A percentile compares a stretch with the other conserved stretches of the same genome.
phyloP scores from a whole-genome alignment of 371 early-diverging fungal species.

The Dinochytrium kinnereticum region DNA sequence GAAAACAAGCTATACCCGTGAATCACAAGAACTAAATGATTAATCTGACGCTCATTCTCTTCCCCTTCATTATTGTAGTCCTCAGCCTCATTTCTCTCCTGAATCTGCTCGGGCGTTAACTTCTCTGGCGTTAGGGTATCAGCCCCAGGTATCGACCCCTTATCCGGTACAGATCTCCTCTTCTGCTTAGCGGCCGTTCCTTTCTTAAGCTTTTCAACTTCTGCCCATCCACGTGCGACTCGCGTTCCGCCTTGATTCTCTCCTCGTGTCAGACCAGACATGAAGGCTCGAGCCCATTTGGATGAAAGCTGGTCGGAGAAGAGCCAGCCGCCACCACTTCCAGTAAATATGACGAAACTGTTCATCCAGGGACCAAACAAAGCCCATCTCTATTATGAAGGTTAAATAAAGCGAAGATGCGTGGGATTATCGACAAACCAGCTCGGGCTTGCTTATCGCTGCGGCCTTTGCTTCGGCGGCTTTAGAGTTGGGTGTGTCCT shows the following conservation, averaged over 20 bases:
- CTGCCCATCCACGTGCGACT: constrained; percentile 75
- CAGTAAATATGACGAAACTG: constrained; percentile 74
- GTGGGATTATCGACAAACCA: constrained; percentile 20
- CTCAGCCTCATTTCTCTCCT: constrained; percentile 50
- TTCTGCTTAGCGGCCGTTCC: constrained; percentile 33
- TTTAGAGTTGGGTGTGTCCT: not conserved
- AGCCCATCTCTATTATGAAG: constrained; percentile 59
- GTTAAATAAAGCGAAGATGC: not conserved
- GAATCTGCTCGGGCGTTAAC: constrained; percentile 8
- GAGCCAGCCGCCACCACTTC: constrained; percentile 66
- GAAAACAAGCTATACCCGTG: constrained; percentile 63
- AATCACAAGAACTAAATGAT: constrained; percentile 79
- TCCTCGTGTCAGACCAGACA: constrained; percentile 65
- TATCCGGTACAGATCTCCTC: constrained; percentile 9
- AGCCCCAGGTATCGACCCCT: not conserved
- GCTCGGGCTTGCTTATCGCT: constrained; percentile 26
- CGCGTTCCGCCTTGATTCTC: constrained; percentile 71
- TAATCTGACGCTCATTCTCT: constrained; percentile 68
- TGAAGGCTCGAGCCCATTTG: constrained; percentile 76
- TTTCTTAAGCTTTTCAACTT: constrained; percentile 63
- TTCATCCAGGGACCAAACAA: constrained; percentile 78
- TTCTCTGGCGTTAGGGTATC: not conserved
- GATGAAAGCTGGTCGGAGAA: constrained; percentile 64
- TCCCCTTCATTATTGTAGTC: constrained; percentile 57
- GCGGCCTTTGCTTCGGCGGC: constrained; percentile 22